Evolutionary conservation across 2,329 filamentous ascomycete genomes (phyloP), one percentile per base, ranked within the genome.

Genomic region (Penicillium polonicum): DNA sequence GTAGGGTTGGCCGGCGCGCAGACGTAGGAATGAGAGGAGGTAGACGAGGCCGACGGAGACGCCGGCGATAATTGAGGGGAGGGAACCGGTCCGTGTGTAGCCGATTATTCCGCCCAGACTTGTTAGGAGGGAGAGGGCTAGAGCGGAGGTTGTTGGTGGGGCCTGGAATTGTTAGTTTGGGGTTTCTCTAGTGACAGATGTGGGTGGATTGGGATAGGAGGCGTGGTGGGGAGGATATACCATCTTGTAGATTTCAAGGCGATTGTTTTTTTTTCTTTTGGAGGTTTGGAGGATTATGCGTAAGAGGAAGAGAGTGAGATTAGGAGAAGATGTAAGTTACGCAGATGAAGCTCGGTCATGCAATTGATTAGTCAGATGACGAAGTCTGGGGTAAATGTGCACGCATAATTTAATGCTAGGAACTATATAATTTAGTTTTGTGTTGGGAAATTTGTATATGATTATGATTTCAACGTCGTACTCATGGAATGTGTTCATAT

Each of bases 91-190:
- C 73, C 88, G 87, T 44, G 88, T 81, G 77, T 91, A 99, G 71
- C 94, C 94, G 71, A 90, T 89, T 59, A 90, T 88, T 63, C 94
- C 94, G 68, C 94, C 94, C 57, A 88, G 83, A 51, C 92, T 91
- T 58, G 92, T 97, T 58, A 97, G 82, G 63, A 86, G 82, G 60
- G 89, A 90, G 70, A 97, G 86, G 69, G 90, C 74, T 75, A 88
- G 90, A 63, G 93, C 91, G 70, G 91, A 86, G 70, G 78, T 82
- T 66, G 67, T 70, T 55, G 73, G 66, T 58, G 67, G 60, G 48
- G 66, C 55, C 63, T 50, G 19, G 8, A 12, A 29, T 29, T 29
- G 45, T 61, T 56, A 41, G 36, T 38, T 43, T 48, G 42, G n/a
- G 17, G 25, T 52, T 52, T 48, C 1, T 9, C 2, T 25, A 21